Evolutionary conservation across 2,329 filamentous ascomycete species (phyloP).

Genomic region (Aphanocladium album): DNA sequence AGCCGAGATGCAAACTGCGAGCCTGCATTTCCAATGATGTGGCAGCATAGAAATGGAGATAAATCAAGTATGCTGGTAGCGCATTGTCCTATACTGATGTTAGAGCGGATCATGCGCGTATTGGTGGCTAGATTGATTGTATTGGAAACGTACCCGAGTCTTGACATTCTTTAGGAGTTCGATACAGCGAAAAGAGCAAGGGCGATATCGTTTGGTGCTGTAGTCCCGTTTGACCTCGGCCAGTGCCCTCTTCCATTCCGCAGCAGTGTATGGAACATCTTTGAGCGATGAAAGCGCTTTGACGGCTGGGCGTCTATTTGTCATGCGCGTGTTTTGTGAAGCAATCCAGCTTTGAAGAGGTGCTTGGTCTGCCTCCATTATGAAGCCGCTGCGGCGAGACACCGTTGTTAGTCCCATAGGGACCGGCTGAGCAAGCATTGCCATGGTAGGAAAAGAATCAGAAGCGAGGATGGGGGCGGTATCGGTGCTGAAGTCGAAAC

Average conservation of each 20-base stretch:
- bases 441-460: background rate
- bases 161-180: slow-evolving; percentile 48
- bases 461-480: background rate
- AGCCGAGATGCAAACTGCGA: slow-evolving; percentile 40
- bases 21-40: slow-evolving; percentile 55
- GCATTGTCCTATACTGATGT: slow-evolving; percentile 28
- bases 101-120: background rate
- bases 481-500: background rate
- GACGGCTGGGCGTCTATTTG: slow-evolving; percentile 16
- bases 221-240: slow-evolving; percentile 52
- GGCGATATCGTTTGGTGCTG: slow-evolving; percentile 44
- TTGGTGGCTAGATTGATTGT: background rate
- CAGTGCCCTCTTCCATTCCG: slow-evolving; percentile 49
- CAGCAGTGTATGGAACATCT: slow-evolving; percentile 37
- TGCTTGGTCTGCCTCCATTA: background rate
- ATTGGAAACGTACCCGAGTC: slow-evolving; percentile 33
- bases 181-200: slow-evolving; percentile 48
- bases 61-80: slow-evolving; percentile 52
- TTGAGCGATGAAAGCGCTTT: slow-evolving; percentile 17
- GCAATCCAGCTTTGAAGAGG: slow-evolving; percentile 11
- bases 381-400: background rate
- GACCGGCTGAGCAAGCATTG: background rate
- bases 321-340: background rate
- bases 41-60: slow-evolving; percentile 58
- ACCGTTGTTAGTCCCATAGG: background rate